Evolutionary conservation across 352 stramenopile species (phyloP).

Genomic region (Lagenidium sp.): DNA sequence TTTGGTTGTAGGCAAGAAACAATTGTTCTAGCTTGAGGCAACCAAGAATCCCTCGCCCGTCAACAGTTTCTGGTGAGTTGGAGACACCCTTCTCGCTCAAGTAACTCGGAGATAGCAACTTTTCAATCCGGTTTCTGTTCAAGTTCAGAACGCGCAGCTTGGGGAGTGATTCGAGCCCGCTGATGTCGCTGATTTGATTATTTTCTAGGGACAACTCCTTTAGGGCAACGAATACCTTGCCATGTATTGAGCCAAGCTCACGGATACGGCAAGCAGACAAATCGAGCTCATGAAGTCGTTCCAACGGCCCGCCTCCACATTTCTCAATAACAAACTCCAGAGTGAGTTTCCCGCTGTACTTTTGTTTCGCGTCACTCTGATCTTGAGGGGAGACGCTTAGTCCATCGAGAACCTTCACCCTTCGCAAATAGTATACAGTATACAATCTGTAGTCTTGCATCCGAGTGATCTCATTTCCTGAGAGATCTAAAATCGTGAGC

Average conservation of each 20-base stretch:
- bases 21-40: slow-evolving; percentile 64
- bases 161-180: slow-evolving; percentile 42
- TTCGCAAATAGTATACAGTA: slow-evolving; percentile 64
- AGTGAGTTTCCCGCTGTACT: slow-evolving; percentile 82
- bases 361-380: slow-evolving; percentile 76
- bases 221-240: slow-evolving; percentile 53
- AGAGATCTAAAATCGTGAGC: slow-evolving; percentile 81
- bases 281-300: slow-evolving; percentile 65
- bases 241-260: slow-evolving; percentile 44
- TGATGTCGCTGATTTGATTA: slow-evolving; percentile 77
- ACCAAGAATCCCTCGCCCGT: slow-evolving; percentile 51
- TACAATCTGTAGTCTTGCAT: slow-evolving; percentile 71
- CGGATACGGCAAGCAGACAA: slow-evolving; percentile 68
- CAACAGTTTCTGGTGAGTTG: too few relatives aligned
- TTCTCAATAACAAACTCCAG: slow-evolving; percentile 82
- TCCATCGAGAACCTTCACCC: slow-evolving; percentile 80
- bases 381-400: slow-evolving; percentile 64
- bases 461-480: slow-evolving; percentile 66
- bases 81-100: slow-evolving; percentile 27
- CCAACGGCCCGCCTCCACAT: slow-evolving; percentile 32
- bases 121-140: slow-evolving; percentile 70
- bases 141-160: slow-evolving; percentile 62
- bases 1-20: slow-evolving; percentile 69
- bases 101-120: slow-evolving; percentile 26
- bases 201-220: slow-evolving; percentile 76